Conservation (phyloP, 2,329 filamentous ascomycete genomes). For the Clarireedia paspali region DNA sequence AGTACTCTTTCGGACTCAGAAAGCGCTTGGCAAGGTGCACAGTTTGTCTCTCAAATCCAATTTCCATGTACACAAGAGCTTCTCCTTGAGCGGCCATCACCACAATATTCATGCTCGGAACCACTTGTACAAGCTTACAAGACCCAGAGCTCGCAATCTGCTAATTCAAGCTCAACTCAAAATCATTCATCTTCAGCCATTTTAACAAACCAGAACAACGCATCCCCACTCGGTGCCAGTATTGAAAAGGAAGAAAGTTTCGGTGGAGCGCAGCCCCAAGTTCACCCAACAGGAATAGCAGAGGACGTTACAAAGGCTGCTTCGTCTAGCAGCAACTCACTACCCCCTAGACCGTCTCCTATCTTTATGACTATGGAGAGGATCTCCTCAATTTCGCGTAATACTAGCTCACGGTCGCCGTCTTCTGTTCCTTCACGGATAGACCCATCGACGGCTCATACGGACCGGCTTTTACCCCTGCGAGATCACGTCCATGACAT, state of each 20-base stretch:
- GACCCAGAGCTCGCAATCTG: not conserved
- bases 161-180: not conserved
- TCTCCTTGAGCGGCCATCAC: not conserved
- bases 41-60: slow-evolving; percentile 8
- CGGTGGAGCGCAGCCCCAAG: not conserved
- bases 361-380: not conserved
- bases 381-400: not conserved
- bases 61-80: not conserved
- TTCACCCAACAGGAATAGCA: not conserved
- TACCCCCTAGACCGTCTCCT: not conserved
- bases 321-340: not conserved
- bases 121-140: not conserved
- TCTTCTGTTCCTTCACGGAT: not conserved
- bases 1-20: slow-evolving; percentile 7
- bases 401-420: slow-evolving; percentile 5
- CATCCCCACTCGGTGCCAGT: not conserved
- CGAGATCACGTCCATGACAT: slow-evolving; percentile 1
- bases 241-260: not conserved
- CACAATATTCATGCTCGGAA: not conserved
- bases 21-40: slow-evolving; percentile 12
- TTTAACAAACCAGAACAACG: not conserved
- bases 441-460: not conserved
- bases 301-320: not conserved
- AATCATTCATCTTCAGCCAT: not conserved
- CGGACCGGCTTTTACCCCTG: not conserved